phyloP scores from a whole-genome alignment of 331 rosid species.

The Pyrus hybrid region DNA sequence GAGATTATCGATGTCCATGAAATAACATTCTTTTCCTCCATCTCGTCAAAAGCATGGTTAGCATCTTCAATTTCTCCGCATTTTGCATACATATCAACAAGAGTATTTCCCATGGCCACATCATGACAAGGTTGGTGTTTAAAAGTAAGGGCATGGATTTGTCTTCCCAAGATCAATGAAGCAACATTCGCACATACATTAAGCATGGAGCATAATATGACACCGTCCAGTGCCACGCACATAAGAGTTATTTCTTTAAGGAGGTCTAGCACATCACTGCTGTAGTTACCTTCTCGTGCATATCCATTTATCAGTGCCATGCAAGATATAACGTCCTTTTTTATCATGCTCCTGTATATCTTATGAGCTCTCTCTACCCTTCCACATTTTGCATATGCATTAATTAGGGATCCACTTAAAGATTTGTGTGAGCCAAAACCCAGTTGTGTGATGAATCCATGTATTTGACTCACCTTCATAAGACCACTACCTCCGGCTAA shows the following conservation, averaged over 20 bases:
- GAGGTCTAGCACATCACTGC: constrained; percentile 7
- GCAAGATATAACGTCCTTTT: constrained; percentile 21
- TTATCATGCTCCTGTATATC: constrained; percentile 16
- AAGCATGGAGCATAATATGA: constrained; percentile 26
- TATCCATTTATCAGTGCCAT: constrained; percentile 21
- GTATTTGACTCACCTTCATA: constrained; percentile 19
- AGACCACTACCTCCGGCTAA: background rate
- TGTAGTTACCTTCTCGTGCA: constrained; percentile 12
- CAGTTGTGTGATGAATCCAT: constrained; percentile 19
- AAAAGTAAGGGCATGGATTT: constrained; percentile 19
- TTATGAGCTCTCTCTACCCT: constrained; percentile 11
- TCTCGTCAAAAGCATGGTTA: constrained; percentile 17
- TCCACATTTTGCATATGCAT: constrained; percentile 28
- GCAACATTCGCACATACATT: constrained; percentile 23
- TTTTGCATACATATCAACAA: constrained; percentile 24
- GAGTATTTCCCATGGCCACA: constrained; percentile 24
- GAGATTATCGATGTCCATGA: constrained; percentile 28
- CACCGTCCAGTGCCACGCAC: constrained; percentile 10
- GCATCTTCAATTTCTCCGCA: constrained; percentile 26
- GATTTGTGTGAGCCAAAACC: constrained; percentile 16
- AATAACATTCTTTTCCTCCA: constrained; percentile 24
- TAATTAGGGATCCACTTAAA: constrained; percentile 21
- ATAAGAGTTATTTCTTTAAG: constrained; percentile 11
- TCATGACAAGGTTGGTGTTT: constrained; percentile 20
- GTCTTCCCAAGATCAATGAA: constrained; percentile 28